Conservation (phyloP, 495 filamentous ascomycete species). For the Amphirosellinia nigrospora region DNA sequence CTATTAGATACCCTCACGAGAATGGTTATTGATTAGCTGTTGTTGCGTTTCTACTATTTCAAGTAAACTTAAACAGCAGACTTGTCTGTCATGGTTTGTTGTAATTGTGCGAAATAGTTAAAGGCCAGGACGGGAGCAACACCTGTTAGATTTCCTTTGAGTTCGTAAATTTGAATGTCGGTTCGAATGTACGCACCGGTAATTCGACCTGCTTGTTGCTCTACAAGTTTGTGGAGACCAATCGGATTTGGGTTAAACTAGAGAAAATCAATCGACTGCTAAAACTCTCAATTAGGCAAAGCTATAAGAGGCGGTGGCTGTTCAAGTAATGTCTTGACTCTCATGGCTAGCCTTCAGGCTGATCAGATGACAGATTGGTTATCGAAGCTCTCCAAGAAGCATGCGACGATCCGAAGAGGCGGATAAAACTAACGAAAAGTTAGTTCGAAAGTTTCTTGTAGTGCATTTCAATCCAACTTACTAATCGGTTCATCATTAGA, state of each 20-base stretch:
- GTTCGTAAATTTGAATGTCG: neutral
- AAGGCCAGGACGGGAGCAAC: neutral
- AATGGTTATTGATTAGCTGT: neutral
- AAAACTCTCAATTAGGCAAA: neutral
- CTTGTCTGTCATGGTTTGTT: neutral
- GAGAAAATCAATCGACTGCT: neutral
- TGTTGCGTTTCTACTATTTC: neutral
- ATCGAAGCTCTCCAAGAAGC: conserved; percentile 68
- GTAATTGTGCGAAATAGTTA: neutral
- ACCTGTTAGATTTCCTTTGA: neutral
- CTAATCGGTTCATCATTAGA: conserved; percentile 83
- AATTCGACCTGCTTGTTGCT: neutral
- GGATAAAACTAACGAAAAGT: conserved; percentile 70
- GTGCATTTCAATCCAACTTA: conserved; percentile 60
- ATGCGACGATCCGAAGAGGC: conserved; percentile 83
- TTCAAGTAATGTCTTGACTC: neutral
- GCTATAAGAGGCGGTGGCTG: neutral
- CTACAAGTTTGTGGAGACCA: neutral
- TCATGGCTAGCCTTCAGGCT: neutral
- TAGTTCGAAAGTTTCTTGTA: conserved; percentile 27
- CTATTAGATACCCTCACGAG: neutral
- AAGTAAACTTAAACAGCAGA: neutral
- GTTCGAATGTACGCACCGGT: neutral
- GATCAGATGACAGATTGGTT: neutral
- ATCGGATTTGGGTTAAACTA: neutral